Evolutionary conservation across 2,329 filamentous ascomycete genomes (phyloP), one percentile per base, ranked within the genome.

Genomic region (Neofusicoccum parvum): DNA sequence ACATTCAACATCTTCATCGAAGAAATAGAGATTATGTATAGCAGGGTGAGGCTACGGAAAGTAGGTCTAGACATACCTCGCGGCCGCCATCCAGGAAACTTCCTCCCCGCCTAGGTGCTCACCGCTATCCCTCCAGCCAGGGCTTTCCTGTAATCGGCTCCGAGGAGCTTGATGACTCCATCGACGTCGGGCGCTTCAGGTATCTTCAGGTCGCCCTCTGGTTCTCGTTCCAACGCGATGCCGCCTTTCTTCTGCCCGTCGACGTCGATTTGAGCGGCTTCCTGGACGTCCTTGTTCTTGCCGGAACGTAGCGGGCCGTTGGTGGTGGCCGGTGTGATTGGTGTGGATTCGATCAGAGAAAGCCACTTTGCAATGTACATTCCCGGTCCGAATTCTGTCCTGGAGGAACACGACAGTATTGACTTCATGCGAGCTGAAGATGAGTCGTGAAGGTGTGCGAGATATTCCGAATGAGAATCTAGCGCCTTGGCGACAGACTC

Each of bases 321-420:
- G 0, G 81, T 75, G 1, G 78, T 81, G 0, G 79, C 82, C 0
- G 91, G 90, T 1, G 89, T 90, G 67, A 94, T 88, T 51, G 83
- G 75, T 0, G 91, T 91, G n/a, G 83, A 80, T 72, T 93, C 88
- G 3, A 94, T 80, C 6, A 93, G 80, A 0, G 85, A 80, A 73
- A 92, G 89, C 91, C 91, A 94, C 58, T 87, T 84, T 1, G 86
- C 83, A 27, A 93, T 84, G 72, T 90, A 94, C 53, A 90, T 86
- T 1, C 91, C 91, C 0, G 91, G 90, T 3, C 75, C 72, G 43
- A 71, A 67, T 45, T 67, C 58, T 67, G 62, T 67, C 51, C 70
- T 66, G 54, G 68, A 68, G 41, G 72, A 80, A 20, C 46, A 36
- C 50, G 49, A 63, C 68, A 92, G 80, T 27, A 92, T 83, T 1